These are phyloP conservation scores for Vitis vinifera DNA, from an alignment of 164 flowering plant genomes.

Conservation along the genomic window ASM3070453v1 NC_081809.1:3614501-3615000, in stretches of 20 bases:
- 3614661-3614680: constrained; percentile 95
- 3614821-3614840: not conserved
- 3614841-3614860: not conserved
- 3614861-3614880: too few relatives aligned
- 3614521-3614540: constrained; percentile 97
- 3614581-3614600: not conserved
- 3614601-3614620: not conserved
- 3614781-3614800: constrained; percentile 85
- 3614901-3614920: too few relatives aligned
- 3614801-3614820: not conserved
- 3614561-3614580: not conserved
- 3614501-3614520: constrained; percentile 94
- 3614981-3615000: too few relatives aligned
- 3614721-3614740: constrained; percentile 97
- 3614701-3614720: constrained; percentile 94
- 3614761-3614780: constrained; percentile 89
- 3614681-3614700: constrained; percentile 98
- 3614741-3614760: constrained; percentile 73
- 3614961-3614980: too few relatives aligned
- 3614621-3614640: not conserved
- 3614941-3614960: too few relatives aligned
- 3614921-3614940: too few relatives aligned
- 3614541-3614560: constrained; percentile 55
- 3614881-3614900: too few relatives aligned
- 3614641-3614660: constrained; percentile 99